These are phyloP conservation scores for Xylariaceae sp. DNA, from an alignment of 2,329 filamentous ascomycete genomes.

Conservation along the genomic window DNA sequence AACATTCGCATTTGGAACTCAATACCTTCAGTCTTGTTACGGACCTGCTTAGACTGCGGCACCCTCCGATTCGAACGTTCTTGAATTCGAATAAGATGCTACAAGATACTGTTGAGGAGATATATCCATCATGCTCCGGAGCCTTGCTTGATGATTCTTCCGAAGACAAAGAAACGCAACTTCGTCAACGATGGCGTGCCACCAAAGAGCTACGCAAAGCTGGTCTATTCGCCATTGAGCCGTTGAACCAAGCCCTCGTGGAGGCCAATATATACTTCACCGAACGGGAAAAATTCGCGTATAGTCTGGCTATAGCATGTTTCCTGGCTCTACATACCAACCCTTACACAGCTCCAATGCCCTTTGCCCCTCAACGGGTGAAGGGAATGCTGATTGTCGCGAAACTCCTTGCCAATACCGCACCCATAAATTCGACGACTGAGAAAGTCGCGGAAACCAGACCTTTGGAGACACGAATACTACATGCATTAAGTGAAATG, in stretches of 20 bases:
- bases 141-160: slow-evolving; percentile 6
- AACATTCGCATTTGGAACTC: slow-evolving; percentile 36
- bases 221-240: slow-evolving; percentile 45
- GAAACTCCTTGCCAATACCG: slow-evolving; percentile 48
- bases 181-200: slow-evolving; percentile 32
- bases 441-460: slow-evolving; percentile 16
- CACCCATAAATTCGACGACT: slow-evolving; percentile 26
- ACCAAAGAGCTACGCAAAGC: slow-evolving; percentile 34
- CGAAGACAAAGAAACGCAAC: slow-evolving; percentile 15
- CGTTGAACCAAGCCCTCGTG: slow-evolving; percentile 40
- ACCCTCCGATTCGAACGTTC: slow-evolving; percentile 26
- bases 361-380: slow-evolving; percentile 46
- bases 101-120: slow-evolving; percentile 21
- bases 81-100: slow-evolving; percentile 7
- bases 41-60: slow-evolving; percentile 29
- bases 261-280: slow-evolving; percentile 42
- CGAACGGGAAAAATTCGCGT: slow-evolving; percentile 36
- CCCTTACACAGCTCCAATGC: slow-evolving; percentile 44
- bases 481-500: slow-evolving; percentile 34
- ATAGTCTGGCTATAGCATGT: slow-evolving; percentile 42
- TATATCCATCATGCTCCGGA: slow-evolving; percentile 25
- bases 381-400: slow-evolving; percentile 48
- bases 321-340: slow-evolving; percentile 45
- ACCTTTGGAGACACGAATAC: slow-evolving; percentile 9
- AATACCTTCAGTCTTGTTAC: slow-evolving; percentile 43